Conservation (phyloP, 2,329 filamentous ascomycete genomes). For the Endoconidiophora laricicola region DNA sequence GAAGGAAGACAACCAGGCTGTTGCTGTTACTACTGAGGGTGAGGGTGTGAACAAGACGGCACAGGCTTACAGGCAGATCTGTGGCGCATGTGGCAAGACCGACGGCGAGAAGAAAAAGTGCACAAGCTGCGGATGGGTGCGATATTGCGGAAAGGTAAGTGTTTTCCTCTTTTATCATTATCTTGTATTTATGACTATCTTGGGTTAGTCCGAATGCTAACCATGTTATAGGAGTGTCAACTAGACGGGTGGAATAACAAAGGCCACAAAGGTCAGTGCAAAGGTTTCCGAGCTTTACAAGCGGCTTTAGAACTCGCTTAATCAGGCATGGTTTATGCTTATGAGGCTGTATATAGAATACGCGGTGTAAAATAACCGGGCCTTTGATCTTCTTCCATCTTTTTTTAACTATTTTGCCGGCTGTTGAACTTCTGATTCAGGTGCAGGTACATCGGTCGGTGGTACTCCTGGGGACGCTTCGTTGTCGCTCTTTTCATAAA, state of each 20-base stretch:
- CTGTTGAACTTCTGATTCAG: too few species aligned
- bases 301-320: background rate
- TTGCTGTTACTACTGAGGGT: too few species aligned
- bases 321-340: background rate
- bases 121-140: conserved; percentile 26
- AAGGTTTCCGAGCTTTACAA: conserved; percentile 12
- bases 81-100: too few species aligned
- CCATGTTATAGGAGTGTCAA: conserved; percentile 13
- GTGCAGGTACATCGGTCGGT: too few species aligned
- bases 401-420: too few species aligned
- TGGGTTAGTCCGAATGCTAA: conserved; percentile 1
- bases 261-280: conserved; percentile 15
- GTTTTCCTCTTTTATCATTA: too few species aligned
- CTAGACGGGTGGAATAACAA: conserved; percentile 13
- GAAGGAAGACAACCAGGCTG: background rate
- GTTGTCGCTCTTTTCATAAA: too few species aligned
- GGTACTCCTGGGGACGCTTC: background rate
- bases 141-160: conserved; percentile 31
- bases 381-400: too few species aligned
- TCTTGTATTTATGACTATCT: too few species aligned
- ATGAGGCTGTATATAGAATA: too few species aligned
- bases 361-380: too few species aligned
- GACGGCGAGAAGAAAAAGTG: conserved; percentile 20
- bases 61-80: conserved; percentile 16
- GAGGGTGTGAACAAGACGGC: conserved; percentile 18